These are phyloP conservation scores for Gastrolobium villosum DNA, from an alignment of 306 rosid genomes.

Conservation along the genomic window DNA sequence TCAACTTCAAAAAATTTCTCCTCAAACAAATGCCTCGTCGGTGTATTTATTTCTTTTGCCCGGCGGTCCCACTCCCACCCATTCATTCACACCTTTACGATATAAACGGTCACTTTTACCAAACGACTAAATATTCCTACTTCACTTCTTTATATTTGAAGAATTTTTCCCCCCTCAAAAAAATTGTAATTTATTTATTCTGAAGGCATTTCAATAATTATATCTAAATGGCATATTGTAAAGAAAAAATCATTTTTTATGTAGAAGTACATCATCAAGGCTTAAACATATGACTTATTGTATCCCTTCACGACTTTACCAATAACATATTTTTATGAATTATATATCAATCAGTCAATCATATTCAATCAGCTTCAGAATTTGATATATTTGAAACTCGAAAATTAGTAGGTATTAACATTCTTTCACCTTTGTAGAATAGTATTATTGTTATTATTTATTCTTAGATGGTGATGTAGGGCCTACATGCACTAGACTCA, in stretches of 20 bases:
- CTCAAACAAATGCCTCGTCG: too few species aligned
- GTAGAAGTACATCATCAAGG: not conserved
- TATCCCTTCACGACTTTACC: not conserved
- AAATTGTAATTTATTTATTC: too few species aligned
- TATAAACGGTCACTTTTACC: not conserved
- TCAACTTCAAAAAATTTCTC: too few species aligned
- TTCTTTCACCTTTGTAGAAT: not conserved
- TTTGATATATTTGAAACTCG: not conserved
- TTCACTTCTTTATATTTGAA: too few species aligned
- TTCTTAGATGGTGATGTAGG: slow-evolving; percentile 3
- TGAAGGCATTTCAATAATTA: too few species aligned
- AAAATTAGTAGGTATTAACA: not conserved
- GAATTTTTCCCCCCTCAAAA: too few species aligned
- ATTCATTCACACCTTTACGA: not conserved
- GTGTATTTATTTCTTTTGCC: not conserved
- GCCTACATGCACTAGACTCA: not conserved
- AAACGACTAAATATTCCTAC: too few species aligned
- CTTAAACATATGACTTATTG: not conserved
- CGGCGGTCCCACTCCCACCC: not conserved
- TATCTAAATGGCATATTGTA: too few species aligned
- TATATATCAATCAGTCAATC: not conserved
- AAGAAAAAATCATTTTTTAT: too few species aligned
- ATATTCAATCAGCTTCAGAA: slow-evolving; percentile 1
- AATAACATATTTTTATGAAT: not conserved
- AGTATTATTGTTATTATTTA: not conserved